Conservation (phyloP, 2,329 filamentous ascomycete genomes). For the Didymella glomerata region DNA sequence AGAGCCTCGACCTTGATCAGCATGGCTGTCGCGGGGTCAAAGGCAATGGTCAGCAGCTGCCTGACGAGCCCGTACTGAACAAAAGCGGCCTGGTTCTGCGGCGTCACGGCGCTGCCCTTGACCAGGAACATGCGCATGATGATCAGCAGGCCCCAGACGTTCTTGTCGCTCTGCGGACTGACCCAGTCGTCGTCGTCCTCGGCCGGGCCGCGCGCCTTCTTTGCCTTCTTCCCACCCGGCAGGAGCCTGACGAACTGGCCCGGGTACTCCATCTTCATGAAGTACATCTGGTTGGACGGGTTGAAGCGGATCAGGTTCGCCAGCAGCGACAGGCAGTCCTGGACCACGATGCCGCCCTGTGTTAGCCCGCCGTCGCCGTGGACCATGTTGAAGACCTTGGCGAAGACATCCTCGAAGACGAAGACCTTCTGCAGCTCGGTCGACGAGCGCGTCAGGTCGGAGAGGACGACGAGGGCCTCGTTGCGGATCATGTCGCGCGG, state of each 20-base stretch:
- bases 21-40: constrained; percentile 74
- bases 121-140: constrained; percentile 87
- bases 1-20: constrained; percentile 88
- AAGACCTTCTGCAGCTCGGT: constrained; percentile 93
- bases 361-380: constrained; percentile 80
- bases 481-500: constrained; percentile 85
- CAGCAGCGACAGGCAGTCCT: constrained; percentile 90
- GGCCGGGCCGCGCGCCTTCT: constrained; percentile 55
- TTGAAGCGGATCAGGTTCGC: constrained; percentile 90
- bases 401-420: constrained; percentile 93
- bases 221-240: constrained; percentile 63
- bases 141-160: constrained; percentile 87
- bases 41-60: constrained; percentile 82
- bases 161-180: constrained; percentile 81
- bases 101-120: constrained; percentile 79
- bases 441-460: constrained; percentile 85
- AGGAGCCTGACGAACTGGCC: constrained; percentile 75
- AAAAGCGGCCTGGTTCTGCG: constrained; percentile 84
- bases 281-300: constrained; percentile 89
- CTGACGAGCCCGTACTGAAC: constrained; percentile 83
- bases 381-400: constrained; percentile 83
- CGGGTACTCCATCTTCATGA: constrained; percentile 88
- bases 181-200: constrained; percentile 73
- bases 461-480: constrained; percentile 82
- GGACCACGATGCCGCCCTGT: constrained; percentile 85